phyloP scores from a whole-genome alignment of 192 early-diverging fungal genomes.

The Coemansia sp. region DNA sequence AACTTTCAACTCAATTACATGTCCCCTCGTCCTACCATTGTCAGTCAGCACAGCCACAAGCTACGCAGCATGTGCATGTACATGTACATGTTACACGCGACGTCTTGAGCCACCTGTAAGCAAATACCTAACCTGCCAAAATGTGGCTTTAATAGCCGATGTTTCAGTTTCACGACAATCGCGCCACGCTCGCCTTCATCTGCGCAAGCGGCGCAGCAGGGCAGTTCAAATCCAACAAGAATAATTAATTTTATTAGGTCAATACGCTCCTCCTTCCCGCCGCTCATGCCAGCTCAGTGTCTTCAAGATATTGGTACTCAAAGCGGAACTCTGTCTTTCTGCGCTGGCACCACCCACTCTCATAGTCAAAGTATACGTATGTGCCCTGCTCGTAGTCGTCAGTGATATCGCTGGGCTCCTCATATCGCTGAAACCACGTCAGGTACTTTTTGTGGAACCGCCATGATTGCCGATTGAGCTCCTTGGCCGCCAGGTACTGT shows the following conservation, averaged over 20 bases:
- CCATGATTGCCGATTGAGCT: conserved; percentile 97
- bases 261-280: not conserved
- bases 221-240: not conserved
- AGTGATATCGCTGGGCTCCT: conserved; percentile 94
- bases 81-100: not conserved
- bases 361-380: conserved; percentile 99
- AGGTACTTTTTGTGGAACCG: conserved; percentile 98
- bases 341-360: conserved; percentile 94
- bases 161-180: not conserved
- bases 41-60: not conserved
- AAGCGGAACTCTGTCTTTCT: conserved; percentile 98
- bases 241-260: conserved; percentile 2
- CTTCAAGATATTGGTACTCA: conserved; percentile 88
- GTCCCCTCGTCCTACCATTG: not conserved
- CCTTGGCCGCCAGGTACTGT: conserved; percentile 94
- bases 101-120: not conserved
- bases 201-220: conserved; percentile 9
- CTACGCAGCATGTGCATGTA: not conserved
- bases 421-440: conserved; percentile 99
- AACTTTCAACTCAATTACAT: not conserved
- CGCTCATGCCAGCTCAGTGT: conserved; percentile 69
- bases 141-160: not conserved
- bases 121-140: not conserved
- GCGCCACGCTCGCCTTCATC: not conserved
- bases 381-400: conserved; percentile 98